phyloP scores from a whole-genome alignment of 2,329 filamentous ascomycete species.

The Colletotrichum ledebouriae region DNA sequence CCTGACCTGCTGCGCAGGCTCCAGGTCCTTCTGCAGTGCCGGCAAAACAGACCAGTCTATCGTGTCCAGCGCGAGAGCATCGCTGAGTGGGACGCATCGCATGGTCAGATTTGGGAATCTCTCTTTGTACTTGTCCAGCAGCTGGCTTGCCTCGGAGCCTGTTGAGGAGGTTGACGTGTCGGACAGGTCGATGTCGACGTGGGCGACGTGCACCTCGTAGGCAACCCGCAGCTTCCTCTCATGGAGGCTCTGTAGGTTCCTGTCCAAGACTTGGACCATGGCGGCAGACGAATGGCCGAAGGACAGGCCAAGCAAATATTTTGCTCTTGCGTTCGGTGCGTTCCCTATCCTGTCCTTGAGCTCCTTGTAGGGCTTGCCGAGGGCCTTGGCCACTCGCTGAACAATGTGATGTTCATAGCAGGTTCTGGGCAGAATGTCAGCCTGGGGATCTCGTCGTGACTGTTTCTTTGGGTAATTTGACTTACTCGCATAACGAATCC shows the following conservation, averaged over 20 bases:
- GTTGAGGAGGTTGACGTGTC: constrained; percentile 16
- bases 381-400: constrained; percentile 83
- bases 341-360: constrained; percentile 47
- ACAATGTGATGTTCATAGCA: constrained; percentile 86
- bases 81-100: constrained; percentile 72
- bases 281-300: constrained; percentile 85
- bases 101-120: constrained; percentile 77
- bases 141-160: constrained; percentile 53
- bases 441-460: not conserved
- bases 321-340: constrained; percentile 51
- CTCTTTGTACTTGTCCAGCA: constrained; percentile 67
- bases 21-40: constrained; percentile 41
- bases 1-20: constrained; percentile 61
- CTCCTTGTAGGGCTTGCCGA: constrained; percentile 65
- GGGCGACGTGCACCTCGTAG: constrained; percentile 75
- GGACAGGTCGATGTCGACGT: constrained; percentile 62
- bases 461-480: not conserved
- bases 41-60: constrained; percentile 68
- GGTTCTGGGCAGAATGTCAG: constrained; percentile 47
- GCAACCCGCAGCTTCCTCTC: constrained; percentile 73
- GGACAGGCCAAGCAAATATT: constrained; percentile 83
- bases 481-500: constrained; percentile 48
- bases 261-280: constrained; percentile 81
- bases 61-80: constrained; percentile 65
- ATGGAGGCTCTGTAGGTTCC: constrained; percentile 75